Evolutionary conservation across 441 rosid genomes (phyloP).

Genomic region (Gossypium gossypioides): DNA sequence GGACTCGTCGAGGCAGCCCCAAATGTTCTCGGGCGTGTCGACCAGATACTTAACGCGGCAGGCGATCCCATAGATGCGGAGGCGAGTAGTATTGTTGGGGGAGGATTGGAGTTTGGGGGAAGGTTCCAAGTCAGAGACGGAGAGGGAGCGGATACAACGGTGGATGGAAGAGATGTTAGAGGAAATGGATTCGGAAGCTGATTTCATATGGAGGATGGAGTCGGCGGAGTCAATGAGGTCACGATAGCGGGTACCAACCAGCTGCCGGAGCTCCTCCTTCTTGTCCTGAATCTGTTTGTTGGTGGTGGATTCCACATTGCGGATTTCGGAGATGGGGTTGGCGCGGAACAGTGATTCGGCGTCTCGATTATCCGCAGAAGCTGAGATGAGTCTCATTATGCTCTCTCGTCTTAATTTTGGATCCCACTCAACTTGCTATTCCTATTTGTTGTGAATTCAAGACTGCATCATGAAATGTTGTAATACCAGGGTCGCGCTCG

Average conservation of each 20-base stretch:
- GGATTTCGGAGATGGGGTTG: slow-evolving; percentile 67
- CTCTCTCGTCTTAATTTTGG: background rate
- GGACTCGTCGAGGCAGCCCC: slow-evolving; percentile 95
- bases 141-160: slow-evolving; percentile 49
- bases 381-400: slow-evolving; percentile 1
- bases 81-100: slow-evolving; percentile 29
- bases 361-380: slow-evolving; percentile 47
- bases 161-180: slow-evolving; percentile 57
- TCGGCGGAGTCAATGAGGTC: slow-evolving; percentile 95
- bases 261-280: slow-evolving; percentile 84
- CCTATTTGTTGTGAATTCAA: background rate
- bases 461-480: background rate
- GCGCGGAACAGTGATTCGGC: slow-evolving; percentile 79
- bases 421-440: background rate
- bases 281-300: slow-evolving; percentile 75
- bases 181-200: slow-evolving; percentile 63
- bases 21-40: slow-evolving; percentile 92
- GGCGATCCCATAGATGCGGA: slow-evolving; percentile 58
- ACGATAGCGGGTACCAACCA: slow-evolving; percentile 80
- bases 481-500: background rate
- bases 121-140: slow-evolving; percentile 36
- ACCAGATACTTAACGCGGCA: slow-evolving; percentile 91
- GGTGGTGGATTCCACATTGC: slow-evolving; percentile 57
- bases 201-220: slow-evolving; percentile 80
- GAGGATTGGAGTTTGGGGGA: slow-evolving; percentile 35